Evolutionary conservation across 2,329 filamentous ascomycete species (phyloP), one percentile per base, ranked within the genome.

Genomic region (Simplicillium aogashimaense): DNA sequence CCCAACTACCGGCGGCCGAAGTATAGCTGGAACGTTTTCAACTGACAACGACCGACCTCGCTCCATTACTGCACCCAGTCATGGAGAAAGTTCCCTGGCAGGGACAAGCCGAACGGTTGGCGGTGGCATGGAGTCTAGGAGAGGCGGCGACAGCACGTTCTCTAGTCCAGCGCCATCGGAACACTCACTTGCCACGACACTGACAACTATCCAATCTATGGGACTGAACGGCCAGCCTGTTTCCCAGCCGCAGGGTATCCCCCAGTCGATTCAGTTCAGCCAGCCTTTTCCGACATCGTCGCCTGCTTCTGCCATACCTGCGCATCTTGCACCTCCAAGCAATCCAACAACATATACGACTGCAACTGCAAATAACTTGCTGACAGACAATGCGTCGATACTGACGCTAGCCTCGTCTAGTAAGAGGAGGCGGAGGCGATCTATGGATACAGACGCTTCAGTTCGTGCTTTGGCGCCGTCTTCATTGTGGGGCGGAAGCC

Each of bases 341-440:
- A 73, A 80, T 50, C 83, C 83, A 3, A 75, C 78, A 5, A 89
- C 83, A 0, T 90, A 90, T 58, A 75, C 71, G 38, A 76, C 74
- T n/a, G 84, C 84, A 2, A 90, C 83, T 0, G 85, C 86, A 39
- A 88, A 89, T 60, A 86, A 86, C 51, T 71, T 90, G 6, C 67
- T 90, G 29, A 87, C 83, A 2, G 86, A 94, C 58, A 86, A 94
- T 55, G 86, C 86, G 16, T 90, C 85, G 18, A 89, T 94, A 49
- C 64, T 94, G 44, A 94, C 86, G 0, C 70, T 94, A 12, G 86
- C 86, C 3, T 90, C 85, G 4, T 89, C 84, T 0, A 86, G 82
- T 47, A 87, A 90, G 63, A 77, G 82, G 30, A 75, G 81, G 20
- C 79, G 86, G 29, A 76, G 86, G 37, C 76, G 85, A 44, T 89